Percentiles rank a stretch among this genome's conserved stretches.
These are phyloP conservation scores for Lactarius akahatsu DNA, from an alignment of 768 basidiomycete species.

Conservation along the genomic window DNA sequence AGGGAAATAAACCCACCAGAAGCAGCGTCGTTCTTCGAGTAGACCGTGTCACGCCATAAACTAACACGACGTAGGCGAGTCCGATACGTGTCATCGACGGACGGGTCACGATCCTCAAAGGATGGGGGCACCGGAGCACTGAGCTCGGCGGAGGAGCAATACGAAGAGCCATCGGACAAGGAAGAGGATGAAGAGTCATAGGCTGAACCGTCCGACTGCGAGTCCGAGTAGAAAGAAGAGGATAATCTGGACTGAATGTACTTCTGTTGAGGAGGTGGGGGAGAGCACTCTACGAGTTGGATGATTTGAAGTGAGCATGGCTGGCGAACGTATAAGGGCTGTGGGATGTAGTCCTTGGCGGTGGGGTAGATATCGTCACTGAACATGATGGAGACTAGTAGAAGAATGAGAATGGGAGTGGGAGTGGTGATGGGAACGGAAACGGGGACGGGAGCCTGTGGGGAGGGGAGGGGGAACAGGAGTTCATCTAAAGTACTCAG, in stretches of 20 bases:
- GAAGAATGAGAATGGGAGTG: neutral
- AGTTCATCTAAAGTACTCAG: slow-evolving; percentile 22
- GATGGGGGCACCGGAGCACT: slow-evolving; percentile 28
- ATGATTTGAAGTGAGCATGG: slow-evolving; percentile 28
- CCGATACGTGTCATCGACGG: slow-evolving; percentile 50
- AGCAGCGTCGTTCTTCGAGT: slow-evolving; percentile 39
- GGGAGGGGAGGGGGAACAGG: slow-evolving; percentile 14
- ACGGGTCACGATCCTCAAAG: slow-evolving; percentile 27
- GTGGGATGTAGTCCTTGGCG: slow-evolving; percentile 20
- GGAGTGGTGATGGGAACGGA: neutral
- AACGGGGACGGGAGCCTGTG: slow-evolving; percentile 21
- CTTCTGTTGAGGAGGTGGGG: slow-evolving; percentile 31
- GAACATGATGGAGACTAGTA: slow-evolving; percentile 29
- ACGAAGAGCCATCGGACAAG: slow-evolving; percentile 54
- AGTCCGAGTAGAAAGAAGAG: slow-evolving; percentile 32
- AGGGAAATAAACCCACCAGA: slow-evolving; percentile 18
- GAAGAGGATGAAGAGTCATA: slow-evolving; percentile 47
- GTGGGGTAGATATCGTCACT: slow-evolving; percentile 25
- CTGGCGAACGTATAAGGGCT: slow-evolving; percentile 30
- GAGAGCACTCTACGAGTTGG: slow-evolving; percentile 30
- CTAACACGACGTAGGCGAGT: slow-evolving; percentile 65
- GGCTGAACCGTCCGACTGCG: slow-evolving; percentile 28
- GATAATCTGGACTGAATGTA: slow-evolving; percentile 35
- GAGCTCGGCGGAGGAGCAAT: slow-evolving; percentile 64
- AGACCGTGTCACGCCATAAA: slow-evolving; percentile 62